Evolutionary conservation across 495 filamentous ascomycete genomes (phyloP).

Genomic region (Xanthoparmelia taractica): DNA sequence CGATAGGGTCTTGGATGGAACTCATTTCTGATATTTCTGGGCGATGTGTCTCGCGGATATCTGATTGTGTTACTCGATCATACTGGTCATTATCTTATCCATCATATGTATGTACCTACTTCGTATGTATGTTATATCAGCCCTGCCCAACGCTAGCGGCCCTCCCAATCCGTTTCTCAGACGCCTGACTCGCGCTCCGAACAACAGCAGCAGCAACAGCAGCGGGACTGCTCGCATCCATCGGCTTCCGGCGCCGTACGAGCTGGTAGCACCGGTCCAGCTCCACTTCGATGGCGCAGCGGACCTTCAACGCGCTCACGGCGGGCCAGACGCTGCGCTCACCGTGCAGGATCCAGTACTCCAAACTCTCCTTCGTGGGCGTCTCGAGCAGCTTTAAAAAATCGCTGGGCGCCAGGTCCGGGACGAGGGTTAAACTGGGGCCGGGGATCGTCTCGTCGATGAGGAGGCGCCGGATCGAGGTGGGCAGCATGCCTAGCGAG

Average conservation of each 20-base stretch:
- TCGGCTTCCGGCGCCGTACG: slow-evolving; percentile 53
- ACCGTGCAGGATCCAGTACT: slow-evolving; percentile 79
- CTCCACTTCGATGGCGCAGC: slow-evolving; percentile 83
- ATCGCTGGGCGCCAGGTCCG: slow-evolving; percentile 63
- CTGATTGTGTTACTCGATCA: no score
- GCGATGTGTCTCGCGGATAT: no score
- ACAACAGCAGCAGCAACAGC: neutral
- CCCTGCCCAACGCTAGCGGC: slow-evolving; percentile 15
- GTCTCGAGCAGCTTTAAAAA: slow-evolving; percentile 71
- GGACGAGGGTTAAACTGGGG: slow-evolving; percentile 72
- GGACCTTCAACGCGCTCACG: slow-evolving; percentile 69
- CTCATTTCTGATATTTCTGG: no score
- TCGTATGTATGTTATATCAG: neutral
- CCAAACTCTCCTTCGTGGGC: slow-evolving; percentile 64
- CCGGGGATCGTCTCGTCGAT: slow-evolving; percentile 85
- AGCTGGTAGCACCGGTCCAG: slow-evolving; percentile 76
- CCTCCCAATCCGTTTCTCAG: slow-evolving; percentile 2
- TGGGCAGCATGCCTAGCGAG: slow-evolving; percentile 63
- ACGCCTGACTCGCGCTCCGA: slow-evolving; percentile 8
- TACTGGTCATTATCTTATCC: no score
- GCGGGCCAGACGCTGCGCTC: slow-evolving; percentile 90
- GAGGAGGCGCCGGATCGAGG: slow-evolving; percentile 62
- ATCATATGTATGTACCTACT: no score
- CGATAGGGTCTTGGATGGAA: no score
- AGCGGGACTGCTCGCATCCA: slow-evolving; percentile 25